Conservation (phyloP, 129 eudicot species). For the Lactuca saligna region DNA sequence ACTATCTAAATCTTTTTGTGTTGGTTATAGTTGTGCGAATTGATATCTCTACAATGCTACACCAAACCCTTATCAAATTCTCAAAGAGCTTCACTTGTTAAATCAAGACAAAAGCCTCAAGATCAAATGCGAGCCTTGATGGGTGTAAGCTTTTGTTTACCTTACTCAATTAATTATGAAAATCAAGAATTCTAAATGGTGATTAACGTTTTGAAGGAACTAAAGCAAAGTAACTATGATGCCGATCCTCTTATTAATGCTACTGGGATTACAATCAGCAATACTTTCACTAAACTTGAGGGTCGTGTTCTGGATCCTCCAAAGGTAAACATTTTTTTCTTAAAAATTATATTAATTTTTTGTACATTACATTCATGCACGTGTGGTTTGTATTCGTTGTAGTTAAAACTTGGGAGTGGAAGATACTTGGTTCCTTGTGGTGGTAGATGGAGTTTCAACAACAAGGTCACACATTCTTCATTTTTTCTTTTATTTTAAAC, state of each 20-base stretch:
- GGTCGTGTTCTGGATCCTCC: constrained; percentile 77
- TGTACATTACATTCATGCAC: too few species aligned
- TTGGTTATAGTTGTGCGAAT: constrained; percentile 48
- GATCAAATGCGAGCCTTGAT: constrained; percentile 64
- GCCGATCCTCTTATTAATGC: constrained; percentile 63
- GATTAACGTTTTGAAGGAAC: constrained; percentile 10
- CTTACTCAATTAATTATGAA: background rate
- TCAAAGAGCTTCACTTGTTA: constrained; percentile 69
- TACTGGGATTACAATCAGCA: constrained; percentile 64
- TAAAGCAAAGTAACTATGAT: constrained; percentile 37
- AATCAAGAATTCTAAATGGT: background rate
- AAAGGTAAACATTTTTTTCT: constrained; percentile 36
- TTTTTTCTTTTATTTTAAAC: background rate
- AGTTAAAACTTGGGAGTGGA: constrained; percentile 62
- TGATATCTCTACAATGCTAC: constrained; percentile 72
- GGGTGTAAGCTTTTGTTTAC: constrained; percentile 24
- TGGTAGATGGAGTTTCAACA: constrained; percentile 75
- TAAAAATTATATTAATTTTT: too few species aligned
- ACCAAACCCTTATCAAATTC: constrained; percentile 62
- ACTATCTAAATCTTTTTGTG: background rate
- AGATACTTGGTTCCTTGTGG: constrained; percentile 57
- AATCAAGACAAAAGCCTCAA: constrained; percentile 83
- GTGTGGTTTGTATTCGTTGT: background rate
- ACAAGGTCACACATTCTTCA: constrained; percentile 42
- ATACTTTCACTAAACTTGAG: constrained; percentile 49